Evolutionary conservation across 257 asterid genomes (phyloP).

Genomic region (Primulina tabacum): DNA sequence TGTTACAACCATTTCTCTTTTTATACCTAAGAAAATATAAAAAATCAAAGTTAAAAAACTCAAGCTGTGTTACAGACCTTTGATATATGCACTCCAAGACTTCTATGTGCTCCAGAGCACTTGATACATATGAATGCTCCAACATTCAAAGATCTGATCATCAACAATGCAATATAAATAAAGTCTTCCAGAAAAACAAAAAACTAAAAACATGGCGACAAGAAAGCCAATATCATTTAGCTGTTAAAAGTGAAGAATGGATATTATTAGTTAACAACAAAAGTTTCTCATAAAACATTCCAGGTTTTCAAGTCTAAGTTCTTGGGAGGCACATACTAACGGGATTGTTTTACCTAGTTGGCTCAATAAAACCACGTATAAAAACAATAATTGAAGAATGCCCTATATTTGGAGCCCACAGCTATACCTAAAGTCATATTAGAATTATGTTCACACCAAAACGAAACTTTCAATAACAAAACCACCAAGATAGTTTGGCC

Average conservation of each 20-base stretch:
- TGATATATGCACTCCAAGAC: slow-evolving; percentile 91
- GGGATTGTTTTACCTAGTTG: neutral
- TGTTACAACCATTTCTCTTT: neutral
- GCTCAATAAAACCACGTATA: neutral
- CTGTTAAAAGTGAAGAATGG: neutral
- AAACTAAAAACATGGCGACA: neutral
- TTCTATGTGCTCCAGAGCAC: slow-evolving; percentile 92
- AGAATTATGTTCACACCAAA: slow-evolving; percentile 1
- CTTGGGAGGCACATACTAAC: slow-evolving; percentile 1
- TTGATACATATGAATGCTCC: slow-evolving; percentile 89
- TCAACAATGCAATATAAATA: slow-evolving; percentile 24
- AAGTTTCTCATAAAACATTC: neutral
- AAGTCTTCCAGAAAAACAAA: neutral
- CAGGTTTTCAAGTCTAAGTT: slow-evolving; percentile 1
- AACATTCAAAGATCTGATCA: slow-evolving; percentile 61
- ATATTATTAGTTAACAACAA: neutral
- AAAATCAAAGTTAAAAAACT: neutral
- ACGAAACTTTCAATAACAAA: neutral
- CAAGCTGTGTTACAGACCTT: slow-evolving; percentile 44
- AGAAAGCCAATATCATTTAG: neutral
- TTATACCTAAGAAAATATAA: neutral
- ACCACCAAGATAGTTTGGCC: neutral
- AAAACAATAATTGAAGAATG: neutral
- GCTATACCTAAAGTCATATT: neutral
- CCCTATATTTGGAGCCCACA: neutral